Evolutionary conservation across 176 grass and related monocot species (phyloP), one percentile per base, ranked within the genome.

Genomic region (Aegilops umbellulata): DNA sequence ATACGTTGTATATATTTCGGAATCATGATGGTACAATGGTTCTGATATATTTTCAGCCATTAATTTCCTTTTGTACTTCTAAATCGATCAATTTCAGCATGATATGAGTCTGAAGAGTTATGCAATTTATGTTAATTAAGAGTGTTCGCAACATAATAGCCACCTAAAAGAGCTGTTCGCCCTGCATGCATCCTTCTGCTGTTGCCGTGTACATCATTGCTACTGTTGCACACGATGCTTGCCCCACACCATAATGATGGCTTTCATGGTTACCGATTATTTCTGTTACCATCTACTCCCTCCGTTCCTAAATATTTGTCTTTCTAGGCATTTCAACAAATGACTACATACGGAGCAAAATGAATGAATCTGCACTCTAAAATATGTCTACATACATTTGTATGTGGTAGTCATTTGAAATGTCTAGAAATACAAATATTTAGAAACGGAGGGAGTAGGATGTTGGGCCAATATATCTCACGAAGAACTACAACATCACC

Each of bases 81-180:
- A 15, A 74, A 49, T 36, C 49, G 14, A 19, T 61, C 39, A 12
- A 80, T 26, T 89, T 36, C 38, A 74, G 35, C 47, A 77, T 77
- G 44, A 23, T 76, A 75, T 69, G 38, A 62, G 8, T 64, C 4
- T 78, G 57, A 41, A 78, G 46, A 30, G 36, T 51, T 72, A 77
- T 30, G 32, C 36, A 60, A 61, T 65, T 60, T 38, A 83, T 88
- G 44, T 84, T 63, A 60, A 39, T 20, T 73, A 19, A 32, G 64
- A 63, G 10, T 38, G 53, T 47, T 74, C 11, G 3, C 64, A 88
- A 78, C 25, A 27, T 88, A 66, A 22, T 55, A 60, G 35, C 12
- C 35, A 8, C 15, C 15, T 84, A 46, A n/a, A 64, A 49, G 47
- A 26, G 66, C 31, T 70, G 25, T 47, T 41, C 9, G 13, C 41